Conservation (phyloP, 2,329 filamentous ascomycete species). For the Nannizziopsis arthrosporioides region DNA sequence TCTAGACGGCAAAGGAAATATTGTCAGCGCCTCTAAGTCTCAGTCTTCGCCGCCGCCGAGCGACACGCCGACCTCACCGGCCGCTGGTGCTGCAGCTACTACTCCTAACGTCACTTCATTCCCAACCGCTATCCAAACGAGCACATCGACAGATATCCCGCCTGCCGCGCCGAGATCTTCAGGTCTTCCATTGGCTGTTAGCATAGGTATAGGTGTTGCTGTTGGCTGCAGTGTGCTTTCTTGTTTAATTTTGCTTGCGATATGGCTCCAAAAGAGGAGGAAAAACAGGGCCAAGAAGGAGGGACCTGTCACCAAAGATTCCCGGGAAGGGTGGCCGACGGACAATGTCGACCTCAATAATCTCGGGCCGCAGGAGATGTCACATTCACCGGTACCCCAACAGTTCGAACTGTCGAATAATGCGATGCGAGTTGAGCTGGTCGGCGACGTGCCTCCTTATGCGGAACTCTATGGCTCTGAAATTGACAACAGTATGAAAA, state of each 20-base stretch:
- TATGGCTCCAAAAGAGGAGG: slow-evolving; percentile 3
- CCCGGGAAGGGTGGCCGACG: not conserved
- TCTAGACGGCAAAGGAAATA: slow-evolving; percentile 8
- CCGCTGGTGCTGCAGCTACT: not conserved
- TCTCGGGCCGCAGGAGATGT: slow-evolving; percentile 3
- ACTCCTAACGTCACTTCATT: slow-evolving; percentile 1
- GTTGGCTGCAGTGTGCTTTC: slow-evolving; percentile 9
- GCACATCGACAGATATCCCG: not conserved
- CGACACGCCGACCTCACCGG: not conserved
- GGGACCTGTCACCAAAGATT: not conserved
- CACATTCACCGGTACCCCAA: slow-evolving; percentile 4
- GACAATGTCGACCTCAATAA: not conserved
- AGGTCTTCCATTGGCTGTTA: slow-evolving; percentile 1
- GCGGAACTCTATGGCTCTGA: slow-evolving; percentile 1
- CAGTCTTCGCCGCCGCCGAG: not conserved
- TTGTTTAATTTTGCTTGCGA: slow-evolving; percentile 2
- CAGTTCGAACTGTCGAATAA: slow-evolving; percentile 5
- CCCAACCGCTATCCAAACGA: not conserved
- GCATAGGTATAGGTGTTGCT: slow-evolving; percentile 10
- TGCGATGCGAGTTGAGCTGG: slow-evolving; percentile 2
- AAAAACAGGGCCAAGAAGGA: not conserved
- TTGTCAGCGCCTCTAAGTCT: not conserved
- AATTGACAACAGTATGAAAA: not conserved
- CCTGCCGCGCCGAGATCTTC: not conserved
- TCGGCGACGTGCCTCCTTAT: slow-evolving; percentile 3